Conservation (phyloP, 306 rosid genomes). For the Cucurbita maxima region DNA sequence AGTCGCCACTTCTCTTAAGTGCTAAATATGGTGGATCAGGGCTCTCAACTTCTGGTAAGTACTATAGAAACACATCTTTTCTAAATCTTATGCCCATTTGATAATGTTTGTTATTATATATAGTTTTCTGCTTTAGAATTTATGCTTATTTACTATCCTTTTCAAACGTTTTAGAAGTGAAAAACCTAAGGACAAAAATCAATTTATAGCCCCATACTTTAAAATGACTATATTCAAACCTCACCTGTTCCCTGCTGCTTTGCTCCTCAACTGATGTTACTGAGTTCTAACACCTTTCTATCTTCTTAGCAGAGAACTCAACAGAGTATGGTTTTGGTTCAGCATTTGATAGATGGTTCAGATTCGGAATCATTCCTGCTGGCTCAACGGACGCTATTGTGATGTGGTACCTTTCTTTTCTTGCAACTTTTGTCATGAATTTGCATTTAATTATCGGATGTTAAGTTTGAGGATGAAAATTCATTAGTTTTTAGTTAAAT, state of each 20-base stretch:
- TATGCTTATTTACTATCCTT: not conserved
- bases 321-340: slow-evolving; percentile 39
- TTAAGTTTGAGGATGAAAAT: not conserved
- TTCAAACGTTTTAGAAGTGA: not conserved
- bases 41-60: slow-evolving; percentile 32
- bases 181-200: too few relatives aligned
- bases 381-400: slow-evolving; percentile 97
- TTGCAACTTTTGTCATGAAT: not conserved
- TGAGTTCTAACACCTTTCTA: not conserved
- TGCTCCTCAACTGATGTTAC: not conserved
- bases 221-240: not conserved
- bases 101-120: not conserved
- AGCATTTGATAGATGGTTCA: slow-evolving; percentile 41
- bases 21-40: slow-evolving; percentile 20
- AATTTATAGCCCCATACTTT: too few relatives aligned
- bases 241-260: slow-evolving; percentile 2
- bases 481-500: not conserved
- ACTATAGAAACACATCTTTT: slow-evolving; percentile 15
- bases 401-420: slow-evolving; percentile 45
- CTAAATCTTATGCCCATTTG: not conserved
- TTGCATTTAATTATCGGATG: not conserved
- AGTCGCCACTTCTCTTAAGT: slow-evolving; percentile 44
- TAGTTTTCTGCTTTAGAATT: not conserved
- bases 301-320: slow-evolving; percentile 18
- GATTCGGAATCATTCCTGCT: slow-evolving; percentile 91